Conservation (phyloP, 495 filamentous ascomycete species). For the Tetracladium setigerum region DNA sequence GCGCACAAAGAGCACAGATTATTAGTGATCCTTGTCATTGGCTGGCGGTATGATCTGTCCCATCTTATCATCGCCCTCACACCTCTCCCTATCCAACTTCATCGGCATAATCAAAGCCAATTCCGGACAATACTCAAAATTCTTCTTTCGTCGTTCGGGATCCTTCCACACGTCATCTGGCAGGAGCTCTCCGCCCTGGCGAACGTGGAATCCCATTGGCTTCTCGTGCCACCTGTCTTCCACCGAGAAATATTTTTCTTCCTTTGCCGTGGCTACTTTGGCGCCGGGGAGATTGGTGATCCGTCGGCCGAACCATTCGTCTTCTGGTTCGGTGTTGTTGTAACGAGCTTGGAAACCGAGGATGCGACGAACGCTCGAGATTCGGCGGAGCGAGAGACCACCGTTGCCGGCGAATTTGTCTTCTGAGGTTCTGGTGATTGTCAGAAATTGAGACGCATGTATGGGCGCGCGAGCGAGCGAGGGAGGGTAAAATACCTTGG, state of each 20-base stretch:
- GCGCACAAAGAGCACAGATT: too few relatives aligned
- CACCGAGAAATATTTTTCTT: slow-evolving; percentile 33
- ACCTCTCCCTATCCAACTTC: slow-evolving; percentile 39
- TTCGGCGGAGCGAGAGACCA: slow-evolving; percentile 40
- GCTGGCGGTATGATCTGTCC: slow-evolving; percentile 9
- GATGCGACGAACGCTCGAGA: slow-evolving; percentile 33
- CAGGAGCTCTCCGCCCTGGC: slow-evolving; percentile 28
- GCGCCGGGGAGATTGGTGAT: slow-evolving; percentile 34
- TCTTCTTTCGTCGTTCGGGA: slow-evolving; percentile 26
- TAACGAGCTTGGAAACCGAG: slow-evolving; percentile 34
- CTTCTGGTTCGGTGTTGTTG: slow-evolving; percentile 38
- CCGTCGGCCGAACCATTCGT: slow-evolving; percentile 41
- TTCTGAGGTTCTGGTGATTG: slow-evolving; percentile 17
- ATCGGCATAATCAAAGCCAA: slow-evolving; percentile 41
- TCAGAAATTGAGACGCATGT: not conserved
- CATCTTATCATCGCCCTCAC: slow-evolving; percentile 22
- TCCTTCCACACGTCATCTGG: slow-evolving; percentile 34
- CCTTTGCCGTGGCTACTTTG: slow-evolving; percentile 30
- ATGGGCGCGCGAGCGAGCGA: not conserved
- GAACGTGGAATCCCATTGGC: slow-evolving; percentile 42
- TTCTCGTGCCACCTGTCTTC: slow-evolving; percentile 36
- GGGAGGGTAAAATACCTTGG: slow-evolving; percentile 25
- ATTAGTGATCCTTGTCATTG: not conserved
- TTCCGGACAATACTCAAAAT: slow-evolving; percentile 43
- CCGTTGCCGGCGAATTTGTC: slow-evolving; percentile 39